Evolutionary conservation across 805 yeast species (phyloP), one percentile per base, ranked within the genome.

Genomic region (Wickerhamiella nectarea): DNA sequence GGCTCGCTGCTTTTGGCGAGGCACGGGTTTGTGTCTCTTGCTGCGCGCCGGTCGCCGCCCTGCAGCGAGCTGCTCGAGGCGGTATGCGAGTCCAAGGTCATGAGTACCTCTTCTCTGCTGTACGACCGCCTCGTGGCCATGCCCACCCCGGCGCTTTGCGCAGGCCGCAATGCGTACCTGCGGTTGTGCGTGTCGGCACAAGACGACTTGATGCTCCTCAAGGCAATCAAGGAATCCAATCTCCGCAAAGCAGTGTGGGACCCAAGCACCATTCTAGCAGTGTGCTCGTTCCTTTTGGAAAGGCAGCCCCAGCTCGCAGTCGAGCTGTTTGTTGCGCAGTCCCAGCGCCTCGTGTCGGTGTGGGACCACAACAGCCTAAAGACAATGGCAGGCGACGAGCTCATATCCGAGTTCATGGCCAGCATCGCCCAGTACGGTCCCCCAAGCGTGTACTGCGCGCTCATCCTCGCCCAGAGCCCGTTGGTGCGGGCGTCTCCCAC

Each of bases 171-270:
- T 21, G 56, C 56, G 10, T 52, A 47, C 18, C 19, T 54, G 7
- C 47, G 49, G 18, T 38, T 53, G 14, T 51, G 56, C 15, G 50
- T 53, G 5, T 48, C 47, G 2, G 29, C 47, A 6, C 41, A 46
- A 21, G 41, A 50, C 26, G 36, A 20, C 6, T 52, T 48, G 11
- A 37, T 49, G 15, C 40, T 61, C 12, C 47, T 48, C 40, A 54
- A 58, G 48, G 57, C 48, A 10, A 46, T 61, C 34, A 48, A 51
- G n/a, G 65, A 61, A 43, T 45, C 57, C 7, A 52, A 52, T 15
- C 44, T 57, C 12, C 46, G 56, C 17, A 48, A 47, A 18, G 55
- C 55, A 11, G 33, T 48, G 10, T 57, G 61, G 61, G 61, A 57
- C 37, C 58, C 57, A 12, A 40, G 55, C 10, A 57, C 63, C 1